A percentile compares a stretch with the other conserved stretches of the same genome.
These are phyloP conservation scores for Cucurbita maxima DNA, from an alignment of 306 rosid genomes.

Conservation along the genomic window DNA sequence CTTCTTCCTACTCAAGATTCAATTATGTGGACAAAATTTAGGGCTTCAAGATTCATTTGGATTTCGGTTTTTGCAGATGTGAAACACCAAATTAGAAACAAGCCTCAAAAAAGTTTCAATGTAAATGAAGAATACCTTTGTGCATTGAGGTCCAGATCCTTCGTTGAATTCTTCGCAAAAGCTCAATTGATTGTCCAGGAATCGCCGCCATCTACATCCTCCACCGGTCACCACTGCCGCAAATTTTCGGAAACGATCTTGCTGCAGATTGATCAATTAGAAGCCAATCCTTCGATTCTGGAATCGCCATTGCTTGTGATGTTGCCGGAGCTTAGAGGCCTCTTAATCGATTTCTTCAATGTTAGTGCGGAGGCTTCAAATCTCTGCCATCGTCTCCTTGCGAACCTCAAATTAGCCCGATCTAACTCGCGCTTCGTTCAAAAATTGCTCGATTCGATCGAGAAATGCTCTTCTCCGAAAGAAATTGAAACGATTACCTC, in stretches of 20 bases:
- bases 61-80: constrained; percentile 14
- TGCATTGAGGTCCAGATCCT: constrained; percentile 39
- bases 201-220: constrained; percentile 15
- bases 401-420: constrained; percentile 22
- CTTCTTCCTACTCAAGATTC: neutral
- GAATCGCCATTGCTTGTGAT: constrained; percentile 21
- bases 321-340: constrained; percentile 22
- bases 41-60: constrained; percentile 6
- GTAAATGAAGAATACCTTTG: constrained; percentile 35
- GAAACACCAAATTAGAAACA: constrained; percentile 11
- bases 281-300: constrained; percentile 24
- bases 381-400: constrained; percentile 35
- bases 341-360: constrained; percentile 37
- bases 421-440: constrained; percentile 19
- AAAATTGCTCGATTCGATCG: constrained; percentile 17
- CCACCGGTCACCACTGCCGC: neutral
- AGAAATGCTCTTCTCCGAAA: constrained; percentile 8
- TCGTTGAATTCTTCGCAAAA: constrained; percentile 27
- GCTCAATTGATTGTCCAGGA: constrained; percentile 23
- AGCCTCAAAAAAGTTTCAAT: constrained; percentile 14
- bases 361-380: constrained; percentile 43
- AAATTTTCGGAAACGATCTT: constrained; percentile 15
- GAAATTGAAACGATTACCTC: constrained; percentile 8
- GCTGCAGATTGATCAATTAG: constrained; percentile 36
- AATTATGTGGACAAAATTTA: constrained; percentile 25